These are phyloP conservation scores for Helicocarpus griseus DNA, from an alignment of 2,329 filamentous ascomycete species.

Conservation along the genomic window DNA sequence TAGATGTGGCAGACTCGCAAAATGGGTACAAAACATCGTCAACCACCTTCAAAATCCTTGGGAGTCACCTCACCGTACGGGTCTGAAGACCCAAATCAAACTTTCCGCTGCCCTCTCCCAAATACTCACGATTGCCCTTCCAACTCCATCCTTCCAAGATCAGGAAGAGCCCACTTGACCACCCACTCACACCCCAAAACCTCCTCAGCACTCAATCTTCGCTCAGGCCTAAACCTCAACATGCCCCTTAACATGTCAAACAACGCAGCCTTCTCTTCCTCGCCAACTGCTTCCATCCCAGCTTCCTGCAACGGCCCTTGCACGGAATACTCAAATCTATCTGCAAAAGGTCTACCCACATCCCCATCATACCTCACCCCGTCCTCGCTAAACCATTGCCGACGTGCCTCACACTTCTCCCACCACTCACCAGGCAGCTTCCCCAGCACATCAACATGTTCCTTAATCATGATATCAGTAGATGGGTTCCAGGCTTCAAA, in stretches of 20 bases:
- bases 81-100: too few species aligned
- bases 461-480: background rate
- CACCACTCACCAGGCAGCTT: slow-evolving; percentile 2
- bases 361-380: background rate
- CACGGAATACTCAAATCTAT: background rate
- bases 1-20: too few species aligned
- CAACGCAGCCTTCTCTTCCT: background rate
- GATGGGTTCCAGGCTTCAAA: slow-evolving; percentile 10
- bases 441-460: background rate
- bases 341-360: background rate
- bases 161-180: slow-evolving; percentile 2
- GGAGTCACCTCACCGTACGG: too few species aligned
- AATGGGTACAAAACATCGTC: too few species aligned
- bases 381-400: background rate
- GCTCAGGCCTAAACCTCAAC: background rate
- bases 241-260: background rate
- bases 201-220: background rate
- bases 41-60: too few species aligned
- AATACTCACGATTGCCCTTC: too few species aligned
- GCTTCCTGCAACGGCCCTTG: background rate
- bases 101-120: too few species aligned
- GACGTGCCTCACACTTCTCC: background rate
- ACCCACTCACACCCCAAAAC: background rate
- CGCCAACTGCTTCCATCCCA: background rate
- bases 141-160: too few species aligned